Evolutionary conservation across 129 eudicot species (phyloP).

Genomic region (sunflower (Helianthus annuus)): DNA sequence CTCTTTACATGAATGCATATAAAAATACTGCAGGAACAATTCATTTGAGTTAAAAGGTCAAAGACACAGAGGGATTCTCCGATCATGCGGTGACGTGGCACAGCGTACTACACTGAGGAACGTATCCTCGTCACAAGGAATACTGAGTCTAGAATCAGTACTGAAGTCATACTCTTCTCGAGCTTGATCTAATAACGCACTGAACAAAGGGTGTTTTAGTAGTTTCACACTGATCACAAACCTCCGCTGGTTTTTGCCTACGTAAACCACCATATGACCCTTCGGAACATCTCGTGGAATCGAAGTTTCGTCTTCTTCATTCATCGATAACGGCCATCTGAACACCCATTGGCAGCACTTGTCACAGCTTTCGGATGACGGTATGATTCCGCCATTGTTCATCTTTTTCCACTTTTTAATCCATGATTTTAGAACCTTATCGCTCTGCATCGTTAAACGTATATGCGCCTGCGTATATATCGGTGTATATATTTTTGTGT

Average conservation of each 20-base stretch:
- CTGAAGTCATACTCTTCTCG: constrained; percentile 49
- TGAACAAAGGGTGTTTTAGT: constrained; percentile 54
- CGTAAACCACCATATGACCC: constrained; percentile 58
- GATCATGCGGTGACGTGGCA: constrained; percentile 46
- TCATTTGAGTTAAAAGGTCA: constrained; percentile 24
- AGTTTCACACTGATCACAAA: constrained; percentile 49
- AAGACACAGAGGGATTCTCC: constrained; percentile 44
- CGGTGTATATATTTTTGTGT: neutral
- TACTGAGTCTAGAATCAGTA: constrained; percentile 37
- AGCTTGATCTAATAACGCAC: constrained; percentile 53
- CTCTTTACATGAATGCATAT: constrained; percentile 39
- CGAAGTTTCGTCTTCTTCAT: constrained; percentile 40
- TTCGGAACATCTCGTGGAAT: constrained; percentile 56
- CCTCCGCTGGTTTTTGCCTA: constrained; percentile 49
- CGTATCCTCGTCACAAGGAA: constrained; percentile 52
- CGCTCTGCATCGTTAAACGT: constrained; percentile 25
- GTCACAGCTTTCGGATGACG: constrained; percentile 30
- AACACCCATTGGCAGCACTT: constrained; percentile 45
- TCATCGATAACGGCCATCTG: constrained; percentile 38
- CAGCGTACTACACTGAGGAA: constrained; percentile 47
- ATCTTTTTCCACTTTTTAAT: constrained; percentile 41
- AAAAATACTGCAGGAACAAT: constrained; percentile 31
- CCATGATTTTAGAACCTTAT: constrained; percentile 32
- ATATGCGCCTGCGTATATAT: neutral
- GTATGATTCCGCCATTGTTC: constrained; percentile 25